Evolutionary conservation across 768 basidiomycete species (phyloP), one percentile per base, ranked within the genome.

Genomic region (Kwoniella dejecticola): DNA sequence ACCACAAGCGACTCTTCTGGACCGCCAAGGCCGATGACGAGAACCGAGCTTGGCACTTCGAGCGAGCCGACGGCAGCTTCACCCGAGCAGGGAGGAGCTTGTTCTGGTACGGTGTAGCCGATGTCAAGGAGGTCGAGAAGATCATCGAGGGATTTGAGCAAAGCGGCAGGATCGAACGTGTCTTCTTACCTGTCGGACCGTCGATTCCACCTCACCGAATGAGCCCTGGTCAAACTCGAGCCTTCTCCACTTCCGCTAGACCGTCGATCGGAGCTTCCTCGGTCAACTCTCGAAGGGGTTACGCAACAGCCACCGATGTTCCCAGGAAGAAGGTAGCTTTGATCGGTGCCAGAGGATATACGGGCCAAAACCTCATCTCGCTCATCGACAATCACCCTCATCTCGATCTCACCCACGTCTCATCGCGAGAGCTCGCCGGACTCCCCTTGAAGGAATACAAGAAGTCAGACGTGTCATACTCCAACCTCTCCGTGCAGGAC

Each of bases 41-140:
- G 81, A 94, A 96, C 80, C 87, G 94, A 40, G 85, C 88, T 3
- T 99, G 96, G 96, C 95, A 99, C 81, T 99, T 97, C 72, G 95
- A 99, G 82, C 87, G 93, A 57, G 92, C 96, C 0, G 94, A 98
- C 69, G 96, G 96, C 0, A 91, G 90, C 79, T 99, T 99, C 82
- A 95, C 93, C 17, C 84, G 96, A 38, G 90, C 90, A 17, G 94
- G 95, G 19, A 87, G 87, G 80, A 93, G 88, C 73, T 80, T 99
- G 74, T 98, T 96, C 85, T 99, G 96, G 95, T 98, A 95, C 76
- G 96, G 96, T 44, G 83, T 98, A 26, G 87, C 88, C 64, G 90
- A 94, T 71, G 86, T 95, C 26, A 85, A 85, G 55, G 94, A 98
- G 80, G 91, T 99, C 27, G 93, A 99, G 84, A 83, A 80, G 70